These are phyloP conservation scores for Lepidium aucheri DNA, from an alignment of 345 rosid genomes.

Conservation along the genomic window DNA sequence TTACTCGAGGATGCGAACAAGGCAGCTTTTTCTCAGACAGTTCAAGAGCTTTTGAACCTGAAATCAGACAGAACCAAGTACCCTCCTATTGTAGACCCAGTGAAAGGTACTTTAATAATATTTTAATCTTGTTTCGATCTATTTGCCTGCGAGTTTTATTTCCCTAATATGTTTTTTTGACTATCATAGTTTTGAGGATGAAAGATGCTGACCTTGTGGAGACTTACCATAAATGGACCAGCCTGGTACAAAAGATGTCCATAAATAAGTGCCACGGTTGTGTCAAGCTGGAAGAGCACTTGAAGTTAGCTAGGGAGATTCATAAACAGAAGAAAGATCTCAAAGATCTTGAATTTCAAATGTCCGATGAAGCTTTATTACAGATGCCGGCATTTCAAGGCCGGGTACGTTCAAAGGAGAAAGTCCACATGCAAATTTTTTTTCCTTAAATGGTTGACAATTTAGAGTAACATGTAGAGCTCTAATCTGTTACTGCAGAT, in stretches of 20 bases:
- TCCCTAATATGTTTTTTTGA: not conserved
- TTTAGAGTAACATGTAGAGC: conserved; percentile 9
- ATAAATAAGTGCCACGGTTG: conserved; percentile 86
- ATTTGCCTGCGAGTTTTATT: not conserved
- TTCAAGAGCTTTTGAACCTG: conserved; percentile 58
- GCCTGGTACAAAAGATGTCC: conserved; percentile 66
- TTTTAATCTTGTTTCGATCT: not conserved
- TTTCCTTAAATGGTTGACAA: not conserved
- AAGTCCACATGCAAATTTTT: conserved; percentile 1
- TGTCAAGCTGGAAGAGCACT: conserved; percentile 75
- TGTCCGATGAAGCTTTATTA: conserved; percentile 85
- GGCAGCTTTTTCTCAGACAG: conserved; percentile 73
- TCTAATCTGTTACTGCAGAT: conserved; percentile 46
- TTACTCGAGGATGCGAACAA: conserved; percentile 65
- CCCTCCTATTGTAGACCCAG: conserved; percentile 75
- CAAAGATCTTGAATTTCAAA: conserved; percentile 40
- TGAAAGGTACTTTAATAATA: conserved; percentile 43
- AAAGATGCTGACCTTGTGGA: conserved; percentile 56
- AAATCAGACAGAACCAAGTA: conserved; percentile 61
- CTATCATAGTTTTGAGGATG: conserved; percentile 64
- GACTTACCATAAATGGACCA: conserved; percentile 51
- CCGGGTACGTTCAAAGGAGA: conserved; percentile 49
- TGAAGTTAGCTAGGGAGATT: conserved; percentile 60
- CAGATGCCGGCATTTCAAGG: conserved; percentile 98
- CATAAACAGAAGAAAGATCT: conserved; percentile 63